Percentiles rank a stretch among this genome's conserved stretches.
phyloP scores from a whole-genome alignment of 164 flowering plant species.

The Taxillus chinensis region DNA sequence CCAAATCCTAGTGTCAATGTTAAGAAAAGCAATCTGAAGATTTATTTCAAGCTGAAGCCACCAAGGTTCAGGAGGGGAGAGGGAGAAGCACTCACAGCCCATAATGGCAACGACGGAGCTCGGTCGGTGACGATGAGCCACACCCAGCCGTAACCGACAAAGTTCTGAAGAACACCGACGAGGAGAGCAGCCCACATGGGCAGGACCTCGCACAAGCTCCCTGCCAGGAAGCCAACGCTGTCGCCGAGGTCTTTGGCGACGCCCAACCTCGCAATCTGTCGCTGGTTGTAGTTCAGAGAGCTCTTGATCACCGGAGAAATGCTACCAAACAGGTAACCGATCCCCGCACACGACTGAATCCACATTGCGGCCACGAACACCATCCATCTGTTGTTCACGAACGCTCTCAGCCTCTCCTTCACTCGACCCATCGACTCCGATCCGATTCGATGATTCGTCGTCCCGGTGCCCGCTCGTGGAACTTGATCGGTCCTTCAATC shows the following conservation, averaged over 20 bases:
- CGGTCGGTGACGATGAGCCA: constrained; percentile 78
- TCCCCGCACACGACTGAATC: constrained; percentile 82
- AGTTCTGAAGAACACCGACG: constrained; percentile 75
- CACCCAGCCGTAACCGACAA: constrained; percentile 89
- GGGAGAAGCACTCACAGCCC: constrained; percentile 70
- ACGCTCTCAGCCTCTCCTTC: constrained; percentile 25
- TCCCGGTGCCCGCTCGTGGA: too few species aligned
- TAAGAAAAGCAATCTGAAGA: too few species aligned
- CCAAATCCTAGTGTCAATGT: too few species aligned
- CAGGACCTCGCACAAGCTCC: constrained; percentile 64
- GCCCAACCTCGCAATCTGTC: constrained; percentile 70
- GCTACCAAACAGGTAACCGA: constrained; percentile 91
- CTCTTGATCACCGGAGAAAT: constrained; percentile 85
- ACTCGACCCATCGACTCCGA: background rate
- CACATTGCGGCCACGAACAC: constrained; percentile 98
- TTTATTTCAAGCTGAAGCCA: too few species aligned
- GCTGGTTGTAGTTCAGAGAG: constrained; percentile 68
- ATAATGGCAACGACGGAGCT: constrained; percentile 59
- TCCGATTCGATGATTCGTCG: background rate
- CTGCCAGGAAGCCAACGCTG: constrained; percentile 86
- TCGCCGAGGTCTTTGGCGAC: constrained; percentile 98
- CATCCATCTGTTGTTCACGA: constrained; percentile 80
- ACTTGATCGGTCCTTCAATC: too few species aligned
- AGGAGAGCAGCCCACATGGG: constrained; percentile 81
- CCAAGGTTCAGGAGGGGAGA: background rate